Base-by-base conservation (phyloP, 495 filamentous ascomycete species). In the Durotheca rogersii region DNA sequence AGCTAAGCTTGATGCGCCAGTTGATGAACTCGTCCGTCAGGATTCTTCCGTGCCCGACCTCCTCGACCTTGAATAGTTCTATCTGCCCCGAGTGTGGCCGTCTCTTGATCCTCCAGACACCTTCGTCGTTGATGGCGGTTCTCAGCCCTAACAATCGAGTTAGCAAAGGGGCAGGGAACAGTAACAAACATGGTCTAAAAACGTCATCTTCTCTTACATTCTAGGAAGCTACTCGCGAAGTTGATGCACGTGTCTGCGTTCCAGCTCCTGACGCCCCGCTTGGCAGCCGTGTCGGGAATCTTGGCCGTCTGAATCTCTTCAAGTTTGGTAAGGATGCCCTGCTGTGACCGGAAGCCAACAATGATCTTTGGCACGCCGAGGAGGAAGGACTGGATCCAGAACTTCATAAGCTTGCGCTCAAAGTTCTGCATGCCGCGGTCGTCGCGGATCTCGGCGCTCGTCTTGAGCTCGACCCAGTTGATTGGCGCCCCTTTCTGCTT, bases 391-490 rank as follows among this genome's bases (percentile, higher is more conserved):
- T 99, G 93, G 12, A 89, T 86, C 93, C 93, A 99, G 71, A 89
- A 95, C 51, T 91, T 94, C 53, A 96, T 75, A 27, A 97, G 75
- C 65, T 97, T 97, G 7, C 86, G 79, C 67, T 99, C 88, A 58
- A 86, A 95, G 41, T 84, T 87, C 12, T 84, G 49, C 66, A 81
- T 74, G 51, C 89, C 86, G 25, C 81, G 77, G 1, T 84, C 75
- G 25, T 72, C 77, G 18, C 71, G 69, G 25, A 87, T 84, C 47
- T 86, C 81, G n/a, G 81, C 84, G 1, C 81, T 80, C 0, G 93
- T 97, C 66, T 99, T 99, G 38, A 99, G 76, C 67, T 99, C 93
- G 11, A 99, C 84, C 85, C 91, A 99, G 51, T 92, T 84, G 42
- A 88, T 87, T 1, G 86, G 83, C 3, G 75, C 74, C 27, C 82